A percentile compares a stretch with the other conserved stretches of the same genome.
phyloP scores from a whole-genome alignment of 441 rosid genomes.

The Syzygium malaccense region DNA sequence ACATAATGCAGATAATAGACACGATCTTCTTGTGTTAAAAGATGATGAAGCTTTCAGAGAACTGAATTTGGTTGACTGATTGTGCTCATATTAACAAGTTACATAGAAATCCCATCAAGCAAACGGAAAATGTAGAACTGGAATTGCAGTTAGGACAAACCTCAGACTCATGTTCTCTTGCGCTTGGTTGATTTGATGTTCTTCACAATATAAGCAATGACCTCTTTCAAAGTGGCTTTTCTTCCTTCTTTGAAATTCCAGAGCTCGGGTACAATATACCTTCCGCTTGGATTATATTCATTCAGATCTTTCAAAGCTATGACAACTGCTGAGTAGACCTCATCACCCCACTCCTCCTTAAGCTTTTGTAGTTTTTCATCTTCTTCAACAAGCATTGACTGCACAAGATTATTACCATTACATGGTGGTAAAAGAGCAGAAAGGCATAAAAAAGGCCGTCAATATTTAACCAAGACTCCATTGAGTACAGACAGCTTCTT shows the following conservation, averaged over 20 bases:
- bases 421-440: background rate
- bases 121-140: background rate
- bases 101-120: background rate
- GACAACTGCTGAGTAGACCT: constrained; percentile 38
- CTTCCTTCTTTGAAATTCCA: constrained; percentile 70
- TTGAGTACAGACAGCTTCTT: background rate
- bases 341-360: constrained; percentile 70
- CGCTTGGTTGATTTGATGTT: constrained; percentile 38
- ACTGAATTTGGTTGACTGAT: background rate
- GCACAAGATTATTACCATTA: constrained; percentile 14
- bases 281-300: constrained; percentile 78
- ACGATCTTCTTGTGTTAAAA: background rate
- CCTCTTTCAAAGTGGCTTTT: constrained; percentile 89
- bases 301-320: constrained; percentile 65
- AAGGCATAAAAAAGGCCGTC: background rate
- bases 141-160: constrained; percentile 9
- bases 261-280: constrained; percentile 50
- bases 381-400: constrained; percentile 67
- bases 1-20: background rate
- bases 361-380: constrained; percentile 55
- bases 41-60: background rate
- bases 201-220: constrained; percentile 32
- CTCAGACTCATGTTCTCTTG: constrained; percentile 29
- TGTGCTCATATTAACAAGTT: background rate
- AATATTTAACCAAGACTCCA: background rate